Evolutionary conservation across 495 filamentous ascomycete genomes (phyloP), one percentile per base, ranked within the genome.

Genomic region (Parathielavia hyrcaniae): DNA sequence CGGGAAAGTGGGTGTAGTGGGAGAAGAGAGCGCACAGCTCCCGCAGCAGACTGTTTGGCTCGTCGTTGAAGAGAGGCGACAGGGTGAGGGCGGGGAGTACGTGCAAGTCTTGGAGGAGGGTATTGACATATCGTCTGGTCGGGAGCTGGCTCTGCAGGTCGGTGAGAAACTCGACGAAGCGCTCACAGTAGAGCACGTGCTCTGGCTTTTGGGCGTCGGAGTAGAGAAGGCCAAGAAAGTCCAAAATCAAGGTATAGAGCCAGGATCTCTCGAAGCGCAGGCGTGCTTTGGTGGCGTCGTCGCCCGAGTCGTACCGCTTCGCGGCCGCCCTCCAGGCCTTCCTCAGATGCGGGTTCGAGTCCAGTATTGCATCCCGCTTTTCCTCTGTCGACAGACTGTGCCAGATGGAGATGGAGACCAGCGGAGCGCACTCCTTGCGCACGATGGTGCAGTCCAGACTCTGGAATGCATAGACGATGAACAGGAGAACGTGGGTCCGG

Each of bases 401-500:
- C 93, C 93, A 97, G 64, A 95, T 88, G 1, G 89, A 87, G 62
- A 99, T 95, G 0, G 89, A 91, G 43, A 99, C 92, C 40, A 99
- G 77, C 12, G 93, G 89, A 43, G 91, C 95, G 73, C 92, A 97
- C 75, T 99, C 92, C 67, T 95, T 97, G 48, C 93, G 82, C 32
- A 97, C 87, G 50, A 96, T 79, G 20, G 79, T 80, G 71, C 86
- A 95, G 64, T 99, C 93, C 17, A 97, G 81, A 22, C 91, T 96
- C 72, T 96, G 91, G 70, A 96, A 97, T 53, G 92, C 89, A 62
- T 84, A 83, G 53, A 96, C 91, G 57, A 96, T 81, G 70, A 95
- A 96, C 14, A 84, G 86, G 5, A 97, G 72, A 30, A 97, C 80
- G 22, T 93, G 83, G 1, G 86, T 86, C 53, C 89, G 83, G 50